A percentile compares a stretch with the other conserved stretches of the same genome.
Evolutionary conservation across 768 basidiomycete genomes (phyloP).

Genomic region (Mycena pura): DNA sequence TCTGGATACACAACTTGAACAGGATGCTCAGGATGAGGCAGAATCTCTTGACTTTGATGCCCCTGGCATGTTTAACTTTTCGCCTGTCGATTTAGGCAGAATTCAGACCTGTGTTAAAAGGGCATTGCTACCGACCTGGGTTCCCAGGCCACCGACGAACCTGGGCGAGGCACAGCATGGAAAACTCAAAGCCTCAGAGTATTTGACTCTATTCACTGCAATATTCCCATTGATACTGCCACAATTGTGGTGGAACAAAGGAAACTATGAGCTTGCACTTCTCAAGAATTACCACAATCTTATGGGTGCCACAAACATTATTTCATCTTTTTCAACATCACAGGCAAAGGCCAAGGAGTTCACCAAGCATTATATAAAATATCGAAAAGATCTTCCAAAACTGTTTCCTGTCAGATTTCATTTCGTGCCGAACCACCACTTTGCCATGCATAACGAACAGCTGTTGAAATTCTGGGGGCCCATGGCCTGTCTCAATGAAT

Average conservation of each 20-base stretch:
- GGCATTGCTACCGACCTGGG: constrained; percentile 20
- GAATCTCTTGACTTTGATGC: background rate
- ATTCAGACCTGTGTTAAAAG: background rate
- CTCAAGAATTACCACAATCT: constrained; percentile 19
- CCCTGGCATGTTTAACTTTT: background rate
- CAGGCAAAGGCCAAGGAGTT: constrained; percentile 14
- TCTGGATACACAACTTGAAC: too few species aligned
- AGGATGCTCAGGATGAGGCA: too few species aligned
- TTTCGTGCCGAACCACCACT: constrained; percentile 6
- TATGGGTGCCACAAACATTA: constrained; percentile 18
- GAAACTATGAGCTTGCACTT: background rate
- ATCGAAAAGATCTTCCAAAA: background rate
- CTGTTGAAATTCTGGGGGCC: constrained; percentile 9
- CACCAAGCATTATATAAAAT: constrained; percentile 3
- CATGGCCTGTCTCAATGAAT: background rate
- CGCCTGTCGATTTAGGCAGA: background rate
- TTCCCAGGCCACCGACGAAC: constrained; percentile 24
- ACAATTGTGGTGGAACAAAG: background rate
- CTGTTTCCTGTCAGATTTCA: constrained; percentile 11
- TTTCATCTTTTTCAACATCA: constrained; percentile 18
- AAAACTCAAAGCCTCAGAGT: constrained; percentile 31
- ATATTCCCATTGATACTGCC: constrained; percentile 26
- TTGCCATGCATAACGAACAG: background rate
- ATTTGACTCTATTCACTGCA: constrained; percentile 19
- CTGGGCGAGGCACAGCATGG: constrained; percentile 29